Conservation (phyloP, 257 asterid species). For the Henckelia pumila region DNA sequence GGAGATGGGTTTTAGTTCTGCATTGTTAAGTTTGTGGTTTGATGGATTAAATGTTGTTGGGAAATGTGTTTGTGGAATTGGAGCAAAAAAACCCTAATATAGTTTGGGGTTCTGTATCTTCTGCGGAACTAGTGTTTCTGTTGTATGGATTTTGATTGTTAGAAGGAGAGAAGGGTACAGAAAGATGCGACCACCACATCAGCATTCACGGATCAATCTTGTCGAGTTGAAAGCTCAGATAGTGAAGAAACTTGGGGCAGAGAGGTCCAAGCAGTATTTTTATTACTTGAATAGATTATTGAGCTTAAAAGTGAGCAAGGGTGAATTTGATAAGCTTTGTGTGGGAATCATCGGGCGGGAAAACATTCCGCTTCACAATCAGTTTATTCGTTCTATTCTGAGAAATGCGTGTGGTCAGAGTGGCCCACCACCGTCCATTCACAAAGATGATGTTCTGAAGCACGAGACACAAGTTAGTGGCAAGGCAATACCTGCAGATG, state of each 20-base stretch:
- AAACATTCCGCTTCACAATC: constrained; percentile 63
- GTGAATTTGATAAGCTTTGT: constrained; percentile 65
- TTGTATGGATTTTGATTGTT: constrained; percentile 37
- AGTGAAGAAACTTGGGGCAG: constrained; percentile 63
- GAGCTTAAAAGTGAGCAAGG: constrained; percentile 56
- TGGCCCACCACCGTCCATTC: constrained; percentile 43
- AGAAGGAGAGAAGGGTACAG: constrained; percentile 22
- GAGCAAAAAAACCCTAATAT: constrained; percentile 47
- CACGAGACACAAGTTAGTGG: constrained; percentile 26
- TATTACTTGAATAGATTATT: constrained; percentile 54
- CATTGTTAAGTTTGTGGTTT: constrained; percentile 28
- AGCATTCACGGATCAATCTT: constrained; percentile 62
- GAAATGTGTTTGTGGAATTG: constrained; percentile 37
- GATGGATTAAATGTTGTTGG: constrained; percentile 30
- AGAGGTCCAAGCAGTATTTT: constrained; percentile 63
- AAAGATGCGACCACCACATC: constrained; percentile 63
- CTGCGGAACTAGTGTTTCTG: constrained; percentile 29
- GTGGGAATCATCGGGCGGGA: constrained; percentile 56
- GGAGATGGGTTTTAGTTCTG: constrained; percentile 40
- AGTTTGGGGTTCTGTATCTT: constrained; percentile 33
- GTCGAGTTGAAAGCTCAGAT: constrained; percentile 63
- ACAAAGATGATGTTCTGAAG: constrained; percentile 32
- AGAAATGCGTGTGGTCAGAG: constrained; percentile 57
- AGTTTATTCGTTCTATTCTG: constrained; percentile 57
- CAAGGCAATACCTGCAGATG: constrained; percentile 32